A percentile compares a stretch with the other conserved stretches of the same genome.
Evolutionary conservation across 2,329 filamentous ascomycete species (phyloP).

Genomic region (Aspergillus vadensis): DNA sequence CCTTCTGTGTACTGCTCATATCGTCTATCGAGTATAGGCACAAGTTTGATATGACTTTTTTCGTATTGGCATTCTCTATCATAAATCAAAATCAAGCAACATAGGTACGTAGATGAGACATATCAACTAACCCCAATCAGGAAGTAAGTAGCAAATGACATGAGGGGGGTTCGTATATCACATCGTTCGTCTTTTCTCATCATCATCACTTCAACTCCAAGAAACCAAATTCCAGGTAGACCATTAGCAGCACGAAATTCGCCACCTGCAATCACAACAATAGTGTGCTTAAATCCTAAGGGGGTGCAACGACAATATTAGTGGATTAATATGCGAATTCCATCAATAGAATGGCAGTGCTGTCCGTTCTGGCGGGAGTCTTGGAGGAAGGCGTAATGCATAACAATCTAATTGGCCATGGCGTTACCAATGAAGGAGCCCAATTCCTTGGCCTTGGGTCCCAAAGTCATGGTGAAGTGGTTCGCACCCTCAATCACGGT

Average conservation of each 20-base stretch:
- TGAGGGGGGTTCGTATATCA: background rate
- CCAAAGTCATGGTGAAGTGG: slow-evolving; percentile 39
- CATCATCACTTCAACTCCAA: too few species aligned
- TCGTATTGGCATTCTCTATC: background rate
- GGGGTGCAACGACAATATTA: slow-evolving; percentile 4
- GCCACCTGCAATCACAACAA: too few species aligned
- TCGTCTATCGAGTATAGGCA: background rate
- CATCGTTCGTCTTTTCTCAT: background rate
- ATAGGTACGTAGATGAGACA: background rate
- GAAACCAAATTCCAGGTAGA: too few species aligned
- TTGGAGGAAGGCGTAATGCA: background rate
- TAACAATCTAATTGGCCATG: slow-evolving; percentile 20
- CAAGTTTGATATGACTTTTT: background rate
- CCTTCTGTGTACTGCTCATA: too few species aligned
- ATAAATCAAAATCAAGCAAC: background rate
- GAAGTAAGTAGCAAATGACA: background rate
- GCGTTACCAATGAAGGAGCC: slow-evolving; percentile 32
- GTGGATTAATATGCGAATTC: slow-evolving; percentile 1
- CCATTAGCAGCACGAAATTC: too few species aligned
- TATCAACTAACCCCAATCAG: too few species aligned
- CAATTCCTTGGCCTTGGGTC: slow-evolving; percentile 34
- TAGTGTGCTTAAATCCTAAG: background rate
- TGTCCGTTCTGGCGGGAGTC: background rate
- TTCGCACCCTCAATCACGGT: slow-evolving; percentile 37
- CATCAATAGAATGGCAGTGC: background rate